Conservation (phyloP, 1,139 yeast species). For the Hyphopichia fennica region DNA sequence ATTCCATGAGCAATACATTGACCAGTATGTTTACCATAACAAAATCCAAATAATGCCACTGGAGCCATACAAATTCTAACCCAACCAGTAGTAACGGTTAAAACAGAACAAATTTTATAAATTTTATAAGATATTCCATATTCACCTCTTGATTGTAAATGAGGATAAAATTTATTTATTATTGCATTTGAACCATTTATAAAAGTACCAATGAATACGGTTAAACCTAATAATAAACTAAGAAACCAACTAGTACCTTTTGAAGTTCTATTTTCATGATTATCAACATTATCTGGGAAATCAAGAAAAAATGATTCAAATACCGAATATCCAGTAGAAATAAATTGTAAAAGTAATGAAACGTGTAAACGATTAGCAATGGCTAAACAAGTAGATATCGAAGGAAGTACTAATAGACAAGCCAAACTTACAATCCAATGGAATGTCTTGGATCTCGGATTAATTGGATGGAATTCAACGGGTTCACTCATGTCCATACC, state of each 20-base stretch:
- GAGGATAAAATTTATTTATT: conserved; percentile 37
- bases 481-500: conserved; percentile 36
- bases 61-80: conserved; percentile 81
- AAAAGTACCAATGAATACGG: conserved; percentile 54
- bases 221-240: conserved; percentile 41
- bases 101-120: conserved; percentile 49
- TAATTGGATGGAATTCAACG: conserved; percentile 43
- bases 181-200: conserved; percentile 54
- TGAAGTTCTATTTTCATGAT: conserved; percentile 65
- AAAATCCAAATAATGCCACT: conserved; percentile 78
- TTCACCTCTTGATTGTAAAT: conserved; percentile 21
- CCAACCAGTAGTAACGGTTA: conserved; percentile 55
- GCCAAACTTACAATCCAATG: conserved; percentile 61
- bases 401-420: conserved; percentile 52
- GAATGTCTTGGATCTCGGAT: conserved; percentile 55
- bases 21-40: conserved; percentile 72
- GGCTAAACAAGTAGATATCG: conserved; percentile 53
- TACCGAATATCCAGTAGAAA: conserved; percentile 49
- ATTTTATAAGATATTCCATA: conserved; percentile 19
- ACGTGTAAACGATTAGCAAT: conserved; percentile 51
- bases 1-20: conserved; percentile 97
- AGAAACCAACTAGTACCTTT: conserved; percentile 67
- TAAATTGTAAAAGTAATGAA: conserved; percentile 47
- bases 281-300: conserved; percentile 59
- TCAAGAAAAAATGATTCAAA: conserved; percentile 56